phyloP scores from a whole-genome alignment of 805 yeast genomes.

The Lipomyces spencermartinsiae region DNA sequence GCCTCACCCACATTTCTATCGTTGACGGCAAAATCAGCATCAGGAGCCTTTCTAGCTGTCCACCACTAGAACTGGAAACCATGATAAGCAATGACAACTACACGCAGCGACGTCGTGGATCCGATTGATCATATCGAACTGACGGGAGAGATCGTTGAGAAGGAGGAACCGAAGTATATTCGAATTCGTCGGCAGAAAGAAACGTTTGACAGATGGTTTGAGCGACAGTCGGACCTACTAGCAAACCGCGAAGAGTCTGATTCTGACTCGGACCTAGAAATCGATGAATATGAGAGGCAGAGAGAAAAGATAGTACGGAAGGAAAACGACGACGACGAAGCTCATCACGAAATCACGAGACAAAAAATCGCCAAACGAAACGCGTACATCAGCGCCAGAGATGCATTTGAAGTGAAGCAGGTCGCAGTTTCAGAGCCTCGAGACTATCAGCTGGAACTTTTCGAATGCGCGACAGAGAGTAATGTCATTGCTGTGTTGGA shows the following conservation, averaged over 20 bases:
- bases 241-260: slow-evolving; percentile 8
- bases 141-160: slow-evolving; percentile 2
- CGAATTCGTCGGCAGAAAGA: slow-evolving; percentile 2
- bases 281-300: neutral
- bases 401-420: slow-evolving; percentile 7
- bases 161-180: slow-evolving; percentile 1
- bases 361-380: slow-evolving; percentile 5
- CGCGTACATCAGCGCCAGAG: slow-evolving; percentile 9
- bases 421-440: slow-evolving; percentile 7
- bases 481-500: slow-evolving; percentile 25
- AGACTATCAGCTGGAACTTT: slow-evolving; percentile 25
- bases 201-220: slow-evolving; percentile 8
- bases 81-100: neutral
- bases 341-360: neutral
- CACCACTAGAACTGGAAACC: neutral
- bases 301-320: neutral
- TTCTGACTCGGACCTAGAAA: neutral
- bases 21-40: neutral
- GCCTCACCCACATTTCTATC: neutral
- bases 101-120: neutral
- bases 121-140: neutral
- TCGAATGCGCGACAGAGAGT: slow-evolving; percentile 10
- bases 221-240: neutral
- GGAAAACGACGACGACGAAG: neutral
- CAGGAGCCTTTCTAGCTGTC: neutral